Evolutionary conservation across 108 stramenopile genomes (phyloP).

Genomic region (Skeletonema menzelii): DNA sequence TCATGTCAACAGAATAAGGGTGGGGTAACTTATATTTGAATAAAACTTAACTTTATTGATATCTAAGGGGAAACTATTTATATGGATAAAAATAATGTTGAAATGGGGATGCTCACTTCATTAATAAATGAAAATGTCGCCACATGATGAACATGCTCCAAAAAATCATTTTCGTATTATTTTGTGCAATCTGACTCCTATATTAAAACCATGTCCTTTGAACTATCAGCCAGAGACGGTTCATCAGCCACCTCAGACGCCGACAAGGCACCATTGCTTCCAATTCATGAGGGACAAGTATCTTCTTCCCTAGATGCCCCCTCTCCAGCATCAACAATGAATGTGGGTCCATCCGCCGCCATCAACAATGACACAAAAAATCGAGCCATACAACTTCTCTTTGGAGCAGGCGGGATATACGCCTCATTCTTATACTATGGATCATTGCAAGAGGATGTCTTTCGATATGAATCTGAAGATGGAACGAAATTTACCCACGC

Average conservation of each 20-base stretch:
- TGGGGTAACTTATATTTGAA: too few relatives aligned
- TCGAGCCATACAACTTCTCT: slow-evolving; percentile 51
- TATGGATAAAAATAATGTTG: too few relatives aligned
- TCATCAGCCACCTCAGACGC: background rate
- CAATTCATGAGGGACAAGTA: background rate
- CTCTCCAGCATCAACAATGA: background rate
- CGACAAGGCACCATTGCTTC: background rate
- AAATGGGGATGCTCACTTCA: too few relatives aligned
- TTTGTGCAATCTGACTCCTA: too few relatives aligned
- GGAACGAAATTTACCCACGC: slow-evolving; percentile 62
- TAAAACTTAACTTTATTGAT: too few relatives aligned
- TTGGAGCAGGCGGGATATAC: slow-evolving; percentile 82
- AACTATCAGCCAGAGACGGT: background rate
- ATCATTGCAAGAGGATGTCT: slow-evolving; percentile 86
- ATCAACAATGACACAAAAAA: slow-evolving; percentile 14
- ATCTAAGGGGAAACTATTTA: too few relatives aligned
- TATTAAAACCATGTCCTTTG: background rate
- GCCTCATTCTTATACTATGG: slow-evolving; percentile 83
- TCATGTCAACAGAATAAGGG: too few relatives aligned
- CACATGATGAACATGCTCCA: too few relatives aligned
- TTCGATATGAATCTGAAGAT: slow-evolving; percentile 57
- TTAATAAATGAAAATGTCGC: too few relatives aligned
- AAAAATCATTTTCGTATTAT: too few relatives aligned
- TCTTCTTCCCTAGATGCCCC: background rate
- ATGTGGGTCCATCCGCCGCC: background rate